A percentile compares a stretch with the other conserved stretches of the same genome.
These are phyloP conservation scores for Kluyveromyces dobzhanskii DNA, from an alignment of 805 yeast species.

Conservation along the genomic window DNA sequence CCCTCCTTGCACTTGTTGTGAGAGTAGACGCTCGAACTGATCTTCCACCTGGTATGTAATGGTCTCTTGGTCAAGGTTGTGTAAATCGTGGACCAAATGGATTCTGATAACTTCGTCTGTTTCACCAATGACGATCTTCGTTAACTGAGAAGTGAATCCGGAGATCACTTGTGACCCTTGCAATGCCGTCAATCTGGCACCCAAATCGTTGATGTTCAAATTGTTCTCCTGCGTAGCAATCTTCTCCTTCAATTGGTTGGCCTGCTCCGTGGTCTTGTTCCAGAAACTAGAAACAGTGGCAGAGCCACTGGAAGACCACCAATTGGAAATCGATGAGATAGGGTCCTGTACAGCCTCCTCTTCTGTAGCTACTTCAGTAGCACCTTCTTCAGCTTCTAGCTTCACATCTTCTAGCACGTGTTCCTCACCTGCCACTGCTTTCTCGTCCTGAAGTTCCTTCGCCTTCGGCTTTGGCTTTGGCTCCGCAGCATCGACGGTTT, in stretches of 20 bases:
- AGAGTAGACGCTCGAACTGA: slow-evolving; percentile 55
- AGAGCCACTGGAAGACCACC: slow-evolving; percentile 73
- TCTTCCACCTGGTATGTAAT: slow-evolving; percentile 34
- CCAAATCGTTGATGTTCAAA: slow-evolving; percentile 27
- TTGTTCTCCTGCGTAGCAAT: slow-evolving; percentile 28
- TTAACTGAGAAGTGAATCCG: slow-evolving; percentile 27
- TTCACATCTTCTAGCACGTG: slow-evolving; percentile 9
- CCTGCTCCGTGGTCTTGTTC: slow-evolving; percentile 49
- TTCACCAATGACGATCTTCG: slow-evolving; percentile 29
- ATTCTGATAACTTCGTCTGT: slow-evolving; percentile 51
- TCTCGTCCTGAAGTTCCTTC: slow-evolving; percentile 11
- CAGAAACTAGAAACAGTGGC: slow-evolving; percentile 56
- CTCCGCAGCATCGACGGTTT: slow-evolving; percentile 11
- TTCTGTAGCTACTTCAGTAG: slow-evolving; percentile 16
- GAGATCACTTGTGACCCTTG: slow-evolving; percentile 12
- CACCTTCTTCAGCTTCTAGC: slow-evolving; percentile 17
- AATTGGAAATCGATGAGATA: slow-evolving; percentile 52
- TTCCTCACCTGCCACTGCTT: slow-evolving; percentile 9
- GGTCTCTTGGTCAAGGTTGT: slow-evolving; percentile 42
- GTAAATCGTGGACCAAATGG: slow-evolving; percentile 60
- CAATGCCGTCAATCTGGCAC: slow-evolving; percentile 18
- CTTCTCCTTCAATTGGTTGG: slow-evolving; percentile 32
- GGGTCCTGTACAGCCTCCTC: slow-evolving; percentile 43
- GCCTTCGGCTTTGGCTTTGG: slow-evolving; percentile 6
- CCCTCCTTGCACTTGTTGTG: slow-evolving; percentile 68